Evolutionary conservation across 148 eudicot species (phyloP).

Genomic region (Rhododendron kiyosumense): DNA sequence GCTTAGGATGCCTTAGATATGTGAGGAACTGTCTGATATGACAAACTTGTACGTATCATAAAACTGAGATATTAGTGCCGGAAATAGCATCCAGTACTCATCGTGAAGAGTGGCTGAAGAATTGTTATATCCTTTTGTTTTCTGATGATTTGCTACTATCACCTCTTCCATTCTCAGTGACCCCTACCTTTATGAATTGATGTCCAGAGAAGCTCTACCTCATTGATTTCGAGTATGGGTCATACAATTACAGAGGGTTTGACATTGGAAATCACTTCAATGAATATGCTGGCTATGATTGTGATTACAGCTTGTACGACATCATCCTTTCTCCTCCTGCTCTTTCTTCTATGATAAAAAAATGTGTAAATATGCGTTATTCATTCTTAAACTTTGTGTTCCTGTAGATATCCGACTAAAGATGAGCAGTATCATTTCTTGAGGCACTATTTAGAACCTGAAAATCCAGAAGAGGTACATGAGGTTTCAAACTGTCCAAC

Average conservation of each 20-base stretch:
- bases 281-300: slow-evolving; percentile 96
- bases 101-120: neutral
- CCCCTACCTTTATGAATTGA: slow-evolving; percentile 7
- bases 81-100: neutral
- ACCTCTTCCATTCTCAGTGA: slow-evolving; percentile 1
- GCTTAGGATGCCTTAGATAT: slow-evolving; percentile 1
- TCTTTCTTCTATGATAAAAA: neutral
- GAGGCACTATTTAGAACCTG: slow-evolving; percentile 78
- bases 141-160: neutral
- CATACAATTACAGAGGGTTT: slow-evolving; percentile 92
- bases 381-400: slow-evolving; percentile 17
- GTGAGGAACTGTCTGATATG: neutral
- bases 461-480: slow-evolving; percentile 68
- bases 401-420: slow-evolving; percentile 77
- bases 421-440: slow-evolving; percentile 89
- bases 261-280: slow-evolving; percentile 98
- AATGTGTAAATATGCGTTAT: neutral
- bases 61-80: neutral
- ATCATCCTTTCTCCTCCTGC: slow-evolving; percentile 4
- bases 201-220: slow-evolving; percentile 79
- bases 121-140: neutral
- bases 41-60: neutral
- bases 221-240: slow-evolving; percentile 97
- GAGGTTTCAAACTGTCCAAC: neutral
- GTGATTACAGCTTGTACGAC: slow-evolving; percentile 86